Percentiles rank a stretch among this genome's conserved stretches.
Evolutionary conservation across 1,284 basidiomycete species (phyloP).

Genomic region (Paramarasmius palmivorus): DNA sequence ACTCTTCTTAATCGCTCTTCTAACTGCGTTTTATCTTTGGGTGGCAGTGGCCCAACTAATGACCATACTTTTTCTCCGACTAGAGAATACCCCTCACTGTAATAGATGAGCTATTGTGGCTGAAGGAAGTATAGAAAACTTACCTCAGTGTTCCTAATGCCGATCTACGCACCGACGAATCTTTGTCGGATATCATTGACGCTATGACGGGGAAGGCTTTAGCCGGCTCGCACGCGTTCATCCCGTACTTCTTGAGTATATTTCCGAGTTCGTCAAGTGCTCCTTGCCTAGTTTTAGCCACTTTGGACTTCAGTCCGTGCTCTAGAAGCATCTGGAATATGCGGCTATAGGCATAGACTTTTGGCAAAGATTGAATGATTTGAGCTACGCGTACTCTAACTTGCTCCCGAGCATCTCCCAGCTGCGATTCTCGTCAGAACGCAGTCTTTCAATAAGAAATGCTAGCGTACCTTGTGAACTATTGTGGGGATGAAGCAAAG

Average conservation of each 20-base stretch:
- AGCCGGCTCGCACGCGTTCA: constrained; percentile 75
- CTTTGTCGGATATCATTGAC: constrained; percentile 85
- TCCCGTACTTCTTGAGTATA: constrained; percentile 81
- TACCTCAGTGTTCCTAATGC: constrained; percentile 77
- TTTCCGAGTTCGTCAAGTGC: constrained; percentile 79
- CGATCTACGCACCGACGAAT: constrained; percentile 83
- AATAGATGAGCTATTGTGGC: constrained; percentile 12
- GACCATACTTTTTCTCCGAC: constrained; percentile 88
- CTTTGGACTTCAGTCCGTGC: constrained; percentile 85
- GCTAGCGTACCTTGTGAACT: constrained; percentile 75
- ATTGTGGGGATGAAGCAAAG: constrained; percentile 89
- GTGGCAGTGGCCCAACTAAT: constrained; percentile 72
- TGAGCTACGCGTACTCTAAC: constrained; percentile 71
- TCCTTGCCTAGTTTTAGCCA: constrained; percentile 88
- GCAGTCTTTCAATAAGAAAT: constrained; percentile 6
- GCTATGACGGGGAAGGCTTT: constrained; percentile 84
- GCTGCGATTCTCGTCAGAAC: constrained; percentile 38
- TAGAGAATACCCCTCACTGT: constrained; percentile 79
- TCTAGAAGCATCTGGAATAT: constrained; percentile 87
- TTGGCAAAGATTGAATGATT: constrained; percentile 72
- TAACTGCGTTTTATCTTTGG: constrained; percentile 89
- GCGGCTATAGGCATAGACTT: constrained; percentile 87
- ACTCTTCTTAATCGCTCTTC: constrained; percentile 89
- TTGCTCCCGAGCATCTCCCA: constrained; percentile 81
- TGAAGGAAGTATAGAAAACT: constrained; percentile 11